phyloP scores from a whole-genome alignment of 208 protist species.

The Phytomonas sp. region DNA sequence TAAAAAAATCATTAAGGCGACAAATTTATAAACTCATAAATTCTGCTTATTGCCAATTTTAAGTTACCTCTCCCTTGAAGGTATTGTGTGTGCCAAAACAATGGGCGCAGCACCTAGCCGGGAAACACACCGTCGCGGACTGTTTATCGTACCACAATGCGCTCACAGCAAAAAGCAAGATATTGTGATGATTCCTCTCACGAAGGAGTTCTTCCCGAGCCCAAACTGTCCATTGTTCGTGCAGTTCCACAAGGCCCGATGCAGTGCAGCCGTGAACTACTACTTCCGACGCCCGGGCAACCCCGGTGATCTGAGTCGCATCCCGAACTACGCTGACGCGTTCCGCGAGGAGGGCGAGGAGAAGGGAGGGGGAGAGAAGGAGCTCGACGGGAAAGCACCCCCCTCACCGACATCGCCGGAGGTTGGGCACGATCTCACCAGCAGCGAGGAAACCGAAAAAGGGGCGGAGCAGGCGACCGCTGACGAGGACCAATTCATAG shows the following conservation, averaged over 20 bases:
- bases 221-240: conserved; percentile 74
- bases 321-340: conserved; percentile 47
- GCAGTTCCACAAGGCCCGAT: conserved; percentile 74
- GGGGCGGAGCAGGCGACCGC: no score
- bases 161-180: conserved; percentile 28
- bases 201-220: conserved; percentile 63
- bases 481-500: no score
- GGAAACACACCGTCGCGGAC: conserved; percentile 48
- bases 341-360: conserved; percentile 19
- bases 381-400: no score
- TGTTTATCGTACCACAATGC: conserved; percentile 33
- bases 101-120: conserved; percentile 66
- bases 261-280: conserved; percentile 76
- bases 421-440: no score
- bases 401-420: no score
- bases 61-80: no score
- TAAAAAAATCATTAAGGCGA: no score
- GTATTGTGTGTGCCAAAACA: no score
- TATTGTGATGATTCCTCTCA: conserved; percentile 77
- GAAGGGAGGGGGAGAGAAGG: background rate
- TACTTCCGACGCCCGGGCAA: conserved; percentile 74
- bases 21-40: no score
- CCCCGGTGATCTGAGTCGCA: conserved; percentile 62
- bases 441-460: no score
- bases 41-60: no score